phyloP scores from a whole-genome alignment of 352 stramenopile genomes.

The Phytophthora sp. region DNA sequence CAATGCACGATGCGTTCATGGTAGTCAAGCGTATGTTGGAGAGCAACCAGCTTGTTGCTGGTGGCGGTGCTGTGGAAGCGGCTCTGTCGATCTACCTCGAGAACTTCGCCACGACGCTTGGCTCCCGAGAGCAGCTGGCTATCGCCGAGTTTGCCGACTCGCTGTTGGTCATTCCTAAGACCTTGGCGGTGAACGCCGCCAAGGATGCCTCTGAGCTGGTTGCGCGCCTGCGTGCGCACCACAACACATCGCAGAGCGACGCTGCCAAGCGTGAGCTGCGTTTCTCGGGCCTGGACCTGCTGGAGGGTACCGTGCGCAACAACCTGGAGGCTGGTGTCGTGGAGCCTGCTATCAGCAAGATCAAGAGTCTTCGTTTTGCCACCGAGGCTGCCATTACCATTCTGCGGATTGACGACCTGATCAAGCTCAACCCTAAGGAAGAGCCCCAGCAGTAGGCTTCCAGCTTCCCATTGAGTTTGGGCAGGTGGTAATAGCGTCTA shows the following conservation, averaged over 20 bases:
- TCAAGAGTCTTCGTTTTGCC: conserved; percentile 99
- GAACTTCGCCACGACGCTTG: conserved; percentile 97
- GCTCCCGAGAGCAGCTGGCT: conserved; percentile 97
- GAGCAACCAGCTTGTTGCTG: conserved; percentile 98
- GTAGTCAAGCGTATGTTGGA: conserved; percentile 99
- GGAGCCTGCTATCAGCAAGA: conserved; percentile 99
- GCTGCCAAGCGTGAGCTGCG: conserved; percentile 74
- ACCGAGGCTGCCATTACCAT: conserved; percentile 99
- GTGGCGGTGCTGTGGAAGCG: conserved; percentile 97
- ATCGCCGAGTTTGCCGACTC: conserved; percentile 99
- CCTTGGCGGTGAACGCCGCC: conserved; percentile 98
- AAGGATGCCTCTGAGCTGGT: conserved; percentile 99
- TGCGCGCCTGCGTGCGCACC: conserved; percentile 95
- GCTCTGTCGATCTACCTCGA: conserved; percentile 98
- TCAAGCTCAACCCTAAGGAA: conserved; percentile 95
- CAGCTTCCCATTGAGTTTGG: conserved; percentile 23
- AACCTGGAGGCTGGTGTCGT: conserved; percentile 98
- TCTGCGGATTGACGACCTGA: conserved; percentile 99
- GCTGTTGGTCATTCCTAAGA: conserved; percentile 99
- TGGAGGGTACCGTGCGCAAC: conserved; percentile 95
- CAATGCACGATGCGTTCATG: conserved; percentile 98
- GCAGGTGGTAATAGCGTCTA: conserved; percentile 43
- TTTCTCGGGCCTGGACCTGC: conserved; percentile 96
- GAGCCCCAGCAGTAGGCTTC: conserved; percentile 73
- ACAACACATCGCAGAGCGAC: conserved; percentile 96